Evolutionary conservation across 179 eudicot genomes (phyloP), one percentile per base, ranked within the genome.

Genomic region (Silene vulgaris): DNA sequence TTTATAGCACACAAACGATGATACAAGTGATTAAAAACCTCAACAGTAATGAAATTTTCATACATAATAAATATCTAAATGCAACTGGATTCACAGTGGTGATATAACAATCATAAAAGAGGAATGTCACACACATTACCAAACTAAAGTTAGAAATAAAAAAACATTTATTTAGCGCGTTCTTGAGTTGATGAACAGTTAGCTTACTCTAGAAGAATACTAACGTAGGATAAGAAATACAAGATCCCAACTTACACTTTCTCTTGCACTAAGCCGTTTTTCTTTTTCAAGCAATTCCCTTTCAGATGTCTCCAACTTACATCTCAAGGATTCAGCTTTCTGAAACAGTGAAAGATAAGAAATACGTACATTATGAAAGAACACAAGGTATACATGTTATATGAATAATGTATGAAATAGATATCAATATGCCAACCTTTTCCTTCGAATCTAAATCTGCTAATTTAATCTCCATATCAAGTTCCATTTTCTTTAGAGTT

Each of bases 211-310:
- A 61, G 12, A 35, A 67, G 71, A 35, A 17, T 26, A 65, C 26
- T 32, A 66, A 30, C 45, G 9, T 48, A 76, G 54, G 66, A 35
- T 32, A 2, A 13, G 35, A 19, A 35, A 35, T 35, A 35, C 40
- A 26, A 64, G 13, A 62, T 59, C n/a, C 61, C 32, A 32, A 81
- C 99, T 87, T 80, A 96, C 99, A 78, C 75, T 87, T 86, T 96
- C 98, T 86, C 86, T 87, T 37, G 81, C 78, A 77, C 76, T 74
- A 61, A 96, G 91, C 81, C 84, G 89, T 64, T 89, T 89, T 66
- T 87, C 84, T 86, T 91, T 73, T 57, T 78, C 80, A 78, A 69
- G 77, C 30, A 93, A 79, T 61, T 88, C 88, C 78, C 80, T 87
- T 76, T 91, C 91, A 82, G 86, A 87, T 76, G 29, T 80, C 82